Percentiles rank a stretch among this genome's conserved stretches.
These are phyloP conservation scores for Boechera retrofracta DNA, from an alignment of 345 rosid species.

Conservation along the genomic window DNA sequence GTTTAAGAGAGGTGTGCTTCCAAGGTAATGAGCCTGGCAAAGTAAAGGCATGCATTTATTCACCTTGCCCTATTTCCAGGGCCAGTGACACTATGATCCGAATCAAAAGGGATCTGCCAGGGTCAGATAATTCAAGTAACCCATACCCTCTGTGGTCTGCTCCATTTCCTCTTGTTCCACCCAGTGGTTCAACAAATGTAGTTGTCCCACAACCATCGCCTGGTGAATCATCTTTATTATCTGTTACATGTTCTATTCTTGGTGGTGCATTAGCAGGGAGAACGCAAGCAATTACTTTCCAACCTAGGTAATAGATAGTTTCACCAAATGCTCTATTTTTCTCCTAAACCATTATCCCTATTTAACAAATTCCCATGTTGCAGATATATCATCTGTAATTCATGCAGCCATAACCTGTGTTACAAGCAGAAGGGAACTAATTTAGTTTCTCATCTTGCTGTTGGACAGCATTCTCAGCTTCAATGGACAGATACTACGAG, in stretches of 20 bases:
- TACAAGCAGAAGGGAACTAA: slow-evolving; percentile 92
- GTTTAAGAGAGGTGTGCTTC: slow-evolving; percentile 50
- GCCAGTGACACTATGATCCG: slow-evolving; percentile 63
- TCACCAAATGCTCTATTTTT: slow-evolving; percentile 14
- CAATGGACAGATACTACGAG: slow-evolving; percentile 84
- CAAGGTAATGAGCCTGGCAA: slow-evolving; percentile 51
- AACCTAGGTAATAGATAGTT: slow-evolving; percentile 64
- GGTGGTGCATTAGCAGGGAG: slow-evolving; percentile 74
- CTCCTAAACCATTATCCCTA: slow-evolving; percentile 28
- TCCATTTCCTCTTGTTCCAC: slow-evolving; percentile 78
- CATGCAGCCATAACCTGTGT: slow-evolving; percentile 77
- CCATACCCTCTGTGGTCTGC: slow-evolving; percentile 66
- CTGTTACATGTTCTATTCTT: slow-evolving; percentile 70
- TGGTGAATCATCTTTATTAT: slow-evolving; percentile 73
- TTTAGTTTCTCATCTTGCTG: slow-evolving; percentile 60
- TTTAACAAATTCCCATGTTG: slow-evolving; percentile 27
- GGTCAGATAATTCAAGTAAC: slow-evolving; percentile 48
- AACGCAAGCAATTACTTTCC: slow-evolving; percentile 84
- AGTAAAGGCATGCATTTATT: slow-evolving; percentile 77
- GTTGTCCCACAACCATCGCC: slow-evolving; percentile 70
- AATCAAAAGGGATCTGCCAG: slow-evolving; percentile 57
- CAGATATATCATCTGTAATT: slow-evolving; percentile 89
- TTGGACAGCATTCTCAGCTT: slow-evolving; percentile 82
- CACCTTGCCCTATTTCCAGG: slow-evolving; percentile 61
- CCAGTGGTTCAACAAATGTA: slow-evolving; percentile 82